Conservation (phyloP, 1,284 basidiomycete genomes). For the Leccinum insolens region DNA sequence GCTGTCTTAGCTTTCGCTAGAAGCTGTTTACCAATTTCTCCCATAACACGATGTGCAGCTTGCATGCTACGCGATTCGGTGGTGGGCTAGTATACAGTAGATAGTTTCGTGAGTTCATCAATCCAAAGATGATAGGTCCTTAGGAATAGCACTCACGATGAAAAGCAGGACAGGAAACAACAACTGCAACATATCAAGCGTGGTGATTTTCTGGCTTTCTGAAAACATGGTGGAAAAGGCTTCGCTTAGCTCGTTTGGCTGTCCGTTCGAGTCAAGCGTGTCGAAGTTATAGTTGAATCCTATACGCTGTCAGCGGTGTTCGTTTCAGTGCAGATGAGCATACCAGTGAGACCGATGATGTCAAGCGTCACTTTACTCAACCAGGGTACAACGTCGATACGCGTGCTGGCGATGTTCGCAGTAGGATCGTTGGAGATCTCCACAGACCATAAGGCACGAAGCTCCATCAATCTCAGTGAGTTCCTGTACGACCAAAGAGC, state of each 20-base stretch:
- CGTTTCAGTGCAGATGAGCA: background rate
- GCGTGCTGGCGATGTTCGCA: constrained; percentile 17
- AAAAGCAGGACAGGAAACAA: constrained; percentile 43
- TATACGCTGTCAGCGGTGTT: constrained; percentile 19
- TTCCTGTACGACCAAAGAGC: background rate
- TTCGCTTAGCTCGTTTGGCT: constrained; percentile 48
- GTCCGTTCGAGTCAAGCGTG: constrained; percentile 39
- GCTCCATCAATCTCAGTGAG: constrained; percentile 29
- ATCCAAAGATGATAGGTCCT: background rate
- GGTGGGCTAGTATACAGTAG: constrained; percentile 15
- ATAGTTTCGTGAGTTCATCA: background rate
- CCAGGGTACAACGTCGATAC: constrained; percentile 56
- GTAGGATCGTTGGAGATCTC: constrained; percentile 32
- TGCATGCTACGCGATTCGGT: background rate
- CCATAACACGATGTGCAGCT: constrained; percentile 26
- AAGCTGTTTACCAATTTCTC: constrained; percentile 46
- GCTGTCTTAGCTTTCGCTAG: constrained; percentile 47
- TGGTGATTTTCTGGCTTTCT: constrained; percentile 23
- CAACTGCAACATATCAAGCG: constrained; percentile 38
- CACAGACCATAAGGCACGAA: constrained; percentile 47
- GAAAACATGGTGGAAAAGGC: constrained; percentile 50
- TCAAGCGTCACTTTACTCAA: constrained; percentile 64
- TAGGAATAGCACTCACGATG: constrained; percentile 40
- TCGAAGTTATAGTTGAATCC: constrained; percentile 73
- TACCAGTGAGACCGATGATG: constrained; percentile 59